Evolutionary conservation across 2,329 filamentous ascomycete species (phyloP), one percentile per base, ranked within the genome.

Genomic region (Leptographium flavum): DNA sequence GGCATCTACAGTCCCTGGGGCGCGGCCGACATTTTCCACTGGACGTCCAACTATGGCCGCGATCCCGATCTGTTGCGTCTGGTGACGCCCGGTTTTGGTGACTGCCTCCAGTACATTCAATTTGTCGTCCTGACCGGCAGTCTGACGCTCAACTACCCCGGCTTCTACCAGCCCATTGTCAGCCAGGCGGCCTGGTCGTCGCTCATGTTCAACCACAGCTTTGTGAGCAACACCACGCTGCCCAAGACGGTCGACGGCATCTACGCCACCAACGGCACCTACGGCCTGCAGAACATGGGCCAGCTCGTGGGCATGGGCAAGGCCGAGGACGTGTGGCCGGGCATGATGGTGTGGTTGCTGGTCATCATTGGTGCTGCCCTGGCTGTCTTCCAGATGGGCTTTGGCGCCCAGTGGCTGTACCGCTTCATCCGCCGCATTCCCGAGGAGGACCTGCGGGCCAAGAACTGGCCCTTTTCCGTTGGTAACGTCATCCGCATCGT

Each of bases 31-130:
- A 72, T 90, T 19, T 96, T 96, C 60, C 81, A 85, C 53, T 98
- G 90, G 87, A 87, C 87, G n/a, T 93, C 87, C 57, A 98, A 98
- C 59, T 96, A 94, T 59, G 92, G 92, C 31, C 79, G 90, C 54
- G 92, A 98, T 55, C 84, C 86, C 49, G 92, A 98, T 63, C 69
- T 95, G 52, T 70, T 98, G 45, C 80, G 92, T 45, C 70, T 98
- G 40, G 87, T 98, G 30, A 98, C 92, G 0, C 92, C 92, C 5
- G 92, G 92, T 1, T 96, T 98, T 59, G 87, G 87, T 7, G 92
- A 98, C 59, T 98, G 92, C 57, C 70, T 98, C 45, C 88, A 96
- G 62, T 96, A 98, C 60, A 84, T 98, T 17, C 92, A 98, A 58
- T 98, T 94, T 55, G 72, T 92, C 45, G 81, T 85, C 21, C 66